These are phyloP conservation scores for Grigorovia jiainica DNA, from an alignment of 805 yeast genomes.

Conservation along the genomic window DNA sequence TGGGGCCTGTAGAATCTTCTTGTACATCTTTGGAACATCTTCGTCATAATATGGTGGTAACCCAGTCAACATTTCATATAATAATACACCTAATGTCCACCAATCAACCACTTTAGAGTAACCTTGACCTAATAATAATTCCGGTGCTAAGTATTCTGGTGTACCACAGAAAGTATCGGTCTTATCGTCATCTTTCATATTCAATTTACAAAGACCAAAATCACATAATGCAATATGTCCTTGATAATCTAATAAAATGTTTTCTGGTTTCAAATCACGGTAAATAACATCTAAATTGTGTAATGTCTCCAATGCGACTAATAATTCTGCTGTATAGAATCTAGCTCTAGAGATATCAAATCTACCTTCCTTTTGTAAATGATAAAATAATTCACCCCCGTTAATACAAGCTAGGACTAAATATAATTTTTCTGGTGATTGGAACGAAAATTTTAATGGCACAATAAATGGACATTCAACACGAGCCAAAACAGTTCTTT, in stretches of 20 bases:
- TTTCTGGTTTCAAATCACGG: constrained; percentile 93
- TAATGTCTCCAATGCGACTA: constrained; percentile 85
- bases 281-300: constrained; percentile 90
- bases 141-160: constrained; percentile 96
- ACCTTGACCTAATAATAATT: constrained; percentile 81
- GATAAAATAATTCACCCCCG: constrained; percentile 95
- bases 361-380: constrained; percentile 81
- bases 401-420: constrained; percentile 86
- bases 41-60: constrained; percentile 96
- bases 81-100: constrained; percentile 94
- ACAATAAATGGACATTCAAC: constrained; percentile 93
- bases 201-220: constrained; percentile 90
- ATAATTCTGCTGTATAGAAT: constrained; percentile 87
- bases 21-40: constrained; percentile 86
- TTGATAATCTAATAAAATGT: constrained; percentile 85
- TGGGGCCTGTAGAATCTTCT: constrained; percentile 84
- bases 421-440: constrained; percentile 90
- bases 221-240: constrained; percentile 98
- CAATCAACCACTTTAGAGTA: constrained; percentile 94
- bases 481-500: constrained; percentile 87
- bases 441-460: constrained; percentile 92
- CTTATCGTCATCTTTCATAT: constrained; percentile 84
- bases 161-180: constrained; percentile 95
- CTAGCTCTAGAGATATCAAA: constrained; percentile 84
- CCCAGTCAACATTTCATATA: constrained; percentile 95